Evolutionary conservation across 2,329 filamentous ascomycete genomes (phyloP).

Genomic region (Coniella vitis): DNA sequence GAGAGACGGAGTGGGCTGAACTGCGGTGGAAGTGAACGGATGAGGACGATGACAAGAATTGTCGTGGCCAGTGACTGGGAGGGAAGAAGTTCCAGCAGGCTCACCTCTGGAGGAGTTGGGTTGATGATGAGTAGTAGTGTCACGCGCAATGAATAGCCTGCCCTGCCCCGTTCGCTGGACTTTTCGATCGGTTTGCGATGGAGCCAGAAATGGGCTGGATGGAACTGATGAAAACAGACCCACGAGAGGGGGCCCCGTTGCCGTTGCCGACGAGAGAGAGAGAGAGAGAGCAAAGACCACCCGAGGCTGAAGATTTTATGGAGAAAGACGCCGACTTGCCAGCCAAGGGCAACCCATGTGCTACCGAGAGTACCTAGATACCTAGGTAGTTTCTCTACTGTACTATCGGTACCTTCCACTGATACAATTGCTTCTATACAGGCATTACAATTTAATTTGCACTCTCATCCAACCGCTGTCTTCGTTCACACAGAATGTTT

Average conservation of each 20-base stretch:
- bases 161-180: neutral
- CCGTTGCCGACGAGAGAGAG: too few relatives aligned
- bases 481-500: too few relatives aligned
- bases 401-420: too few relatives aligned
- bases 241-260: conserved; percentile 7
- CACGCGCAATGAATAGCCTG: neutral
- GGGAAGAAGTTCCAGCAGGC: conserved; percentile 9
- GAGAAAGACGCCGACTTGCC: conserved; percentile 3
- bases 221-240: neutral
- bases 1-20: too few relatives aligned
- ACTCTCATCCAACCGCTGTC: neutral
- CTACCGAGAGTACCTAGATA: too few relatives aligned
- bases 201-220: conserved; percentile 6
- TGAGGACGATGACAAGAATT: too few relatives aligned
- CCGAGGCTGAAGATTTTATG: conserved; percentile 14
- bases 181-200: conserved; percentile 2
- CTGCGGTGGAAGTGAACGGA: too few relatives aligned
- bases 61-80: conserved; percentile 12
- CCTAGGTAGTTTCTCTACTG: too few relatives aligned
- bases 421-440: too few relatives aligned
- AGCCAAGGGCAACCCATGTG: too few relatives aligned
- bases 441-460: too few relatives aligned
- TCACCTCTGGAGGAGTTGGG: conserved; percentile 8
- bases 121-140: neutral
- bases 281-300: neutral